Evolutionary conservation across 2,329 filamentous ascomycete species (phyloP).

Genomic region (Aspergillus calidoustus): DNA sequence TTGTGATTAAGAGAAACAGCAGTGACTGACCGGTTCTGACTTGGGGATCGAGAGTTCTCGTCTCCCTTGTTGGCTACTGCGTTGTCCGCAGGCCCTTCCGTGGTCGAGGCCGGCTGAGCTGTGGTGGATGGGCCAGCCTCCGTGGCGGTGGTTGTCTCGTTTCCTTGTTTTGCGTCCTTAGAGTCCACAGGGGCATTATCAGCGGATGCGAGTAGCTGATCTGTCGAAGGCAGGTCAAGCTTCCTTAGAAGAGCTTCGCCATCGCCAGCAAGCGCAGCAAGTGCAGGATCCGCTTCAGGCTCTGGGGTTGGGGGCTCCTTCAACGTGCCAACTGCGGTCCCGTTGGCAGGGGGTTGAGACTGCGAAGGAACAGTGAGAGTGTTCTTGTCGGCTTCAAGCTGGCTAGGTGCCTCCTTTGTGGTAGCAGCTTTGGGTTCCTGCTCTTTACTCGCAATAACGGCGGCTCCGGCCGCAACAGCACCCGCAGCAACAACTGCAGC

Average conservation of each 20-base stretch:
- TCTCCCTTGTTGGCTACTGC: constrained; percentile 26
- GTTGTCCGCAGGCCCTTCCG: constrained; percentile 19
- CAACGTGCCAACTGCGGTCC: constrained; percentile 25
- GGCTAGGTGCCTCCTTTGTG: constrained; percentile 19
- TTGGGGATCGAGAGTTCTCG: constrained; percentile 37
- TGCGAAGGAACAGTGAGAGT: constrained; percentile 13
- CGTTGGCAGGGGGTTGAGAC: constrained; percentile 28
- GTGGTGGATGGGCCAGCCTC: constrained; percentile 13
- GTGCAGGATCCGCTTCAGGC: constrained; percentile 36
- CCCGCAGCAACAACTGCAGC: constrained; percentile 32
- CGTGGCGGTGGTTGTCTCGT: constrained; percentile 14
- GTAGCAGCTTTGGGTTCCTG: constrained; percentile 18
- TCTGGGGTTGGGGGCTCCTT: constrained; percentile 34
- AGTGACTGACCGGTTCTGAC: constrained; percentile 45
- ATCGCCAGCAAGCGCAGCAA: constrained; percentile 38
- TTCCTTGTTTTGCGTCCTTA: constrained; percentile 20
- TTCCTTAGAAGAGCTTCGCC: constrained; percentile 39
- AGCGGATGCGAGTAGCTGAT: constrained; percentile 55
- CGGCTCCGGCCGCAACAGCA: constrained; percentile 28
- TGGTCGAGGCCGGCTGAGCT: constrained; percentile 13
- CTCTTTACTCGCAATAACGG: constrained; percentile 27
- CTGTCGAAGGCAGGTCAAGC: constrained; percentile 37
- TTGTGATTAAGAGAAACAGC: constrained; percentile 45
- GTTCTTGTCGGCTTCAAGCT: constrained; percentile 24
- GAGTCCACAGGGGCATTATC: constrained; percentile 18